Evolutionary conservation across 2,329 filamentous ascomycete genomes (phyloP), one percentile per base, ranked within the genome.

Genomic region (Thelonectria rubi): DNA sequence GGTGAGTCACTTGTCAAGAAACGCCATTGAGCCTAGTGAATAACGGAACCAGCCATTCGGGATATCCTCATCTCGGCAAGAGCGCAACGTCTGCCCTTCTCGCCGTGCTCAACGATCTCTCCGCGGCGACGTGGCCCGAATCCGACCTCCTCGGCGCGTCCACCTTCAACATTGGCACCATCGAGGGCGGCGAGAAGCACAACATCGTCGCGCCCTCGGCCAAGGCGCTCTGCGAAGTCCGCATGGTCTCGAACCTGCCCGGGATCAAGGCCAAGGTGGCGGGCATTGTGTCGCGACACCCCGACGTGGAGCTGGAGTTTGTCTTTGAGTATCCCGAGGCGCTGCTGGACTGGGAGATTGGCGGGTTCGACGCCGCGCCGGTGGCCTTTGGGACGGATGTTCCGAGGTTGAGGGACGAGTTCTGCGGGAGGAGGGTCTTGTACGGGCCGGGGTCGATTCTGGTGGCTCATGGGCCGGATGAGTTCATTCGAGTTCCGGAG

Each of bases 361-460:
- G 73, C 20, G 77, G 76, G 2, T 77, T 79, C 48, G 74, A 77
- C 14, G 69, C 73, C 4, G 71, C 73, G 8, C 73, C 77, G 0
- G 77, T 79, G 46, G 68, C 75, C 3, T 80, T 76, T 58, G 78
- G 78, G 1, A 80, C 78, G 2, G 77, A 80, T 40, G 73, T 77
- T 5, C 78, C 77, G 5, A 69, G 76, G 4, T 68, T 79, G 8
- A 70, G 67, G 34, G 66, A 45, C 65, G 74, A 47, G 34, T 15
- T 37, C 11, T 37, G 34, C 60, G 71, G 74, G 43, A 78, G 71
- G 42, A 76, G 75, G 50, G 74, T 77, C 15, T 66, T 80, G 18
- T 79, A 79, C 57, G 77, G 77, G 0, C 78, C 77, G 2, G 78
- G 77, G 0, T 76, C 75, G 6, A 79, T 79, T 45, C 56, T 74